Evolutionary conservation across 306 rosid species (phyloP).

Genomic region (Acacia confusa): DNA sequence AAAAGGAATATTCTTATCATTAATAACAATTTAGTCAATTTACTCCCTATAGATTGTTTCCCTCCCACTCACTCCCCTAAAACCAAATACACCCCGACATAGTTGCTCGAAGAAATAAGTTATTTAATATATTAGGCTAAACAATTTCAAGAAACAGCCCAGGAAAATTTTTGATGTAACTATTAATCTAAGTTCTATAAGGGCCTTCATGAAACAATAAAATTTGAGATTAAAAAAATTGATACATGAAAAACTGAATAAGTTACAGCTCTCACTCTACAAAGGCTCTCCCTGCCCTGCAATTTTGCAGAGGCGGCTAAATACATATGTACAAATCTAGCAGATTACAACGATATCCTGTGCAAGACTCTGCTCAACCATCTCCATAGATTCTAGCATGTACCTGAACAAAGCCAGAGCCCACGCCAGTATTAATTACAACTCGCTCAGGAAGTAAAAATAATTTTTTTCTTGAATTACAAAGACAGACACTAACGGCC

Average conservation of each 20-base stretch:
- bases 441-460: conserved; percentile 21
- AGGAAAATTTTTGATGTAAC: conserved; percentile 15
- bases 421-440: conserved; percentile 49
- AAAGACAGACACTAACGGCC: no score
- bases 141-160: conserved; percentile 32
- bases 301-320: conserved; percentile 64
- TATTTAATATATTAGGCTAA: conserved; percentile 27
- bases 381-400: conserved; percentile 39
- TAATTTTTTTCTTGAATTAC: no score
- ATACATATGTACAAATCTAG: conserved; percentile 66
- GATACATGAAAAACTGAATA: conserved; percentile 54
- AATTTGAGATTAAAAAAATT: conserved; percentile 33
- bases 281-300: conserved; percentile 67
- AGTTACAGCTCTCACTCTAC: conserved; percentile 72
- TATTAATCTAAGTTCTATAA: conserved; percentile 40
- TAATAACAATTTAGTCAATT: no score
- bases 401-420: conserved; percentile 44
- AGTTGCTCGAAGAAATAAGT: background rate
- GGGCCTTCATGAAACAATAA: conserved; percentile 52
- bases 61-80: no score
- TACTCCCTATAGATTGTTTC: no score
- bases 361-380: conserved; percentile 44
- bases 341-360: conserved; percentile 38
- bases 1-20: no score
- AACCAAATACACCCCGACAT: no score